Evolutionary conservation across 2,329 filamentous ascomycete genomes (phyloP), one percentile per base, ranked within the genome.

Genomic region (Aspergillus ochraceus): DNA sequence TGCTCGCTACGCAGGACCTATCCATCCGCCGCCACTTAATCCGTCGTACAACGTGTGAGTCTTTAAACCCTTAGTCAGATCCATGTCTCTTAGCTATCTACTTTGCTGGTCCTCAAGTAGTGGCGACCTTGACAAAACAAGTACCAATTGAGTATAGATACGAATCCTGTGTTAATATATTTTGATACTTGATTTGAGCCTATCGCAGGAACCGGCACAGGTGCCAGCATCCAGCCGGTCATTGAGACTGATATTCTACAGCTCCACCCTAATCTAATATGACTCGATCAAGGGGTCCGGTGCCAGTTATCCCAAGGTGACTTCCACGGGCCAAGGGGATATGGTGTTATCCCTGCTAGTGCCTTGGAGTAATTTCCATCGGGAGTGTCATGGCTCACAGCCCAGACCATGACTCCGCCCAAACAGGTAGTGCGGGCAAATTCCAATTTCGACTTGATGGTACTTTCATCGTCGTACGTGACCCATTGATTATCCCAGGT

Each of bases 381-480:
- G 19, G 26, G 22, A 14, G 45, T 57, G 32, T 60, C 55, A 11
- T 60, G 59, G 45, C 59, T 60, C 4, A 60, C 59, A 26, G 59
- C 59, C 64, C 55, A 69, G 10, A 61, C 60, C 60, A 66, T 62
- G 1, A 61, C 32, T 14, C 77, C 76, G 2, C 70, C 70, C 1
- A 79, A 59, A 26, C 76, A 74, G 1, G 49, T 49, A 1, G 54
- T 52, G 39, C 72, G 73, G 1, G 75, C 74, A 19, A 58, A 76
- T 6, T 74, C 67, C 0, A 67, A 59, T 59, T 77, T 79, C 30
- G 66, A 54, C 50, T 69, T 64, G 17, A 75, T 65, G 3, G 77
- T 80, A 4, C 72, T 61, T 0, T 47, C 56, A 58, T 80, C 76
- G 55, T 75, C 72, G 42, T 66, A 74, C 0, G 61, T 61, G 6